These are phyloP conservation scores for Ascomycota sp. DNA, from an alignment of 2,329 filamentous ascomycete species.

Conservation along the genomic window DNA sequence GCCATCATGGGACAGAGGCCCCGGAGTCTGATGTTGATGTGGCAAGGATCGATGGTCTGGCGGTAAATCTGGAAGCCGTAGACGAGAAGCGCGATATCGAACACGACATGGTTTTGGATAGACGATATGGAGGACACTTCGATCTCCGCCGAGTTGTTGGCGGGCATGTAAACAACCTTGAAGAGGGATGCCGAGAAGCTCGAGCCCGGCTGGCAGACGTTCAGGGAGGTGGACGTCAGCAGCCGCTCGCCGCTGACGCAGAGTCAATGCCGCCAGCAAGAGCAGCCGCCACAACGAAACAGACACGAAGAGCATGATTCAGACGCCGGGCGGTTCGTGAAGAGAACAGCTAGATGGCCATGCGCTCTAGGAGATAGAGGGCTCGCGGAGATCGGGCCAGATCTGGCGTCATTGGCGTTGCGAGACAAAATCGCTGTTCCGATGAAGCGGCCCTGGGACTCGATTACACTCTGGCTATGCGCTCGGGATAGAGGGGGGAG, in stretches of 20 bases:
- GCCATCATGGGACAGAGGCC: slow-evolving; percentile 85
- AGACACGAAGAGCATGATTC: slow-evolving; percentile 16
- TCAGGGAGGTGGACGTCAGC: slow-evolving; percentile 67
- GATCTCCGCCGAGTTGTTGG: slow-evolving; percentile 52
- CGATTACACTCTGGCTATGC: too few relatives aligned
- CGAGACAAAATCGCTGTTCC: too few relatives aligned
- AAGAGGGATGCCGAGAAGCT: slow-evolving; percentile 77
- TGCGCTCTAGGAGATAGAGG: too few relatives aligned
- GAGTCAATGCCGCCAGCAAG: slow-evolving; percentile 20
- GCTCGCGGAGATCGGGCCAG: too few relatives aligned
- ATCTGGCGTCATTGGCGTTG: too few relatives aligned
- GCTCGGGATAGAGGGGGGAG: too few relatives aligned
- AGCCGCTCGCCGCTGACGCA: slow-evolving; percentile 33
- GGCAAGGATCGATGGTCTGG: slow-evolving; percentile 56
- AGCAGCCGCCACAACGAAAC: slow-evolving; percentile 21
- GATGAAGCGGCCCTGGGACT: too few relatives aligned
- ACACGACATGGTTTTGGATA: slow-evolving; percentile 62
- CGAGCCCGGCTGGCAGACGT: slow-evolving; percentile 66
- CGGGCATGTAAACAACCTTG: slow-evolving; percentile 61
- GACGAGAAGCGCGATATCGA: slow-evolving; percentile 55
- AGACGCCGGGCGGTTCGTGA: too few relatives aligned
- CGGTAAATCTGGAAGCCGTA: slow-evolving; percentile 62
- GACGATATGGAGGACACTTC: slow-evolving; percentile 65
- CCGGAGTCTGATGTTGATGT: slow-evolving; percentile 35
- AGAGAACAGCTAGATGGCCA: too few relatives aligned